phyloP scores from a whole-genome alignment of 345 rosid genomes.

The Aquilaria malaccensis region DNA sequence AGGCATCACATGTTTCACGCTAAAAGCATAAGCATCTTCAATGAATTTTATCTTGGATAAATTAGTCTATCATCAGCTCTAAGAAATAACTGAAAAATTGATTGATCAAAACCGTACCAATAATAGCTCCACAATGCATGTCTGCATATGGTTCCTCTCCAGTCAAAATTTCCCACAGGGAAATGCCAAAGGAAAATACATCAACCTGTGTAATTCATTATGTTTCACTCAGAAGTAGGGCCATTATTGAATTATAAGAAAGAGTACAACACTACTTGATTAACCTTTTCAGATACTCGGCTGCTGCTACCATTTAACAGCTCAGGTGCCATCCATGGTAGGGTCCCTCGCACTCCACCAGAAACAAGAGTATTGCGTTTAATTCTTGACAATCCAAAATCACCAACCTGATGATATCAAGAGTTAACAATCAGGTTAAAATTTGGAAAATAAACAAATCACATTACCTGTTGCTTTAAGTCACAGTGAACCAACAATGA shows the following conservation, averaged over 20 bases:
- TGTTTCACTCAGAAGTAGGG: background rate
- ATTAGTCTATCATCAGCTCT: no score
- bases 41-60: no score
- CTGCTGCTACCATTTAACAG: constrained; percentile 60
- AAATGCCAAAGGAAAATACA: constrained; percentile 71
- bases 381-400: constrained; percentile 68
- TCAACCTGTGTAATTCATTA: constrained; percentile 31
- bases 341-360: constrained; percentile 70
- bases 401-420: constrained; percentile 41
- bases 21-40: no score
- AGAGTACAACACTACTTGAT: constrained; percentile 1
- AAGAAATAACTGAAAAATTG: background rate
- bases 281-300: constrained; percentile 60
- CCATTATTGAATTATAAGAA: background rate
- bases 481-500: background rate
- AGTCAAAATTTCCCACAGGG: constrained; percentile 69
- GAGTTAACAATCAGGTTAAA: background rate
- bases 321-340: constrained; percentile 77
- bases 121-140: constrained; percentile 76
- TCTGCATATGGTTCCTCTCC: constrained; percentile 72
- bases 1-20: no score
- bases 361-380: constrained; percentile 63
- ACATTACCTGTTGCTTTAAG: background rate
- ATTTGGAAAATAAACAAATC: background rate
- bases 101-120: constrained; percentile 31